Conservation (phyloP, 1,139 yeast species). For the Blastobotrys proliferans region DNA sequence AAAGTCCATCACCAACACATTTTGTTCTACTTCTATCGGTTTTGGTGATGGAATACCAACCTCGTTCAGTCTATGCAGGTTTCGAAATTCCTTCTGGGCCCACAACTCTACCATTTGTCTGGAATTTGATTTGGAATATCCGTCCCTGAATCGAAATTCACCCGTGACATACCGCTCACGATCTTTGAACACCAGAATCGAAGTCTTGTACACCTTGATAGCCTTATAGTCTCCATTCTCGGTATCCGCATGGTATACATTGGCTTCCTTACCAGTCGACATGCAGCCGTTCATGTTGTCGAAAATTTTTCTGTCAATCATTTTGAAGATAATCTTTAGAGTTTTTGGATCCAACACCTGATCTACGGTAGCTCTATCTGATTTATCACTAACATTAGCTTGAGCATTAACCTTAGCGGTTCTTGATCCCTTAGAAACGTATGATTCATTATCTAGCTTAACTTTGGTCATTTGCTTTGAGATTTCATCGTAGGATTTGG, state of each 20-base stretch:
- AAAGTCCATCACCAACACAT: conserved; percentile 94
- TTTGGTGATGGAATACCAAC: conserved; percentile 89
- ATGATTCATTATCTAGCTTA: conserved; percentile 29
- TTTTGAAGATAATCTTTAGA: conserved; percentile 70
- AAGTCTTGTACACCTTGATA: conserved; percentile 91
- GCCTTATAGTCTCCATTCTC: conserved; percentile 59
- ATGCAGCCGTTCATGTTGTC: conserved; percentile 90
- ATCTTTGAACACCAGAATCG: conserved; percentile 92
- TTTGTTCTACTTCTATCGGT: conserved; percentile 82
- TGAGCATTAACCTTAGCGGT: conserved; percentile 28
- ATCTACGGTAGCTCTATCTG: conserved; percentile 94
- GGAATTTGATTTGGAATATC: conserved; percentile 84
- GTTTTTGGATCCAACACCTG: conserved; percentile 96
- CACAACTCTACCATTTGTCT: conserved; percentile 96
- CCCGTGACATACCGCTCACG: conserved; percentile 96
- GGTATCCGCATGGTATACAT: conserved; percentile 89
- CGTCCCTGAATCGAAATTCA: conserved; percentile 85
- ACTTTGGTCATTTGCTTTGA: conserved; percentile 19
- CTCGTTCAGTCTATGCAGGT: conserved; percentile 71
- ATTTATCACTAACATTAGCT: conserved; percentile 53
- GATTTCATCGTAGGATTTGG: conserved; percentile 12
- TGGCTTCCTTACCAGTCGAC: conserved; percentile 97
- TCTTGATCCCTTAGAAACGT: conserved; percentile 32
- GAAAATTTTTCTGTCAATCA: conserved; percentile 77
- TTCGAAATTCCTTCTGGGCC: conserved; percentile 98